phyloP scores from a whole-genome alignment of 75 land plant genomes.

The Sequoiadendron giganteum region DNA sequence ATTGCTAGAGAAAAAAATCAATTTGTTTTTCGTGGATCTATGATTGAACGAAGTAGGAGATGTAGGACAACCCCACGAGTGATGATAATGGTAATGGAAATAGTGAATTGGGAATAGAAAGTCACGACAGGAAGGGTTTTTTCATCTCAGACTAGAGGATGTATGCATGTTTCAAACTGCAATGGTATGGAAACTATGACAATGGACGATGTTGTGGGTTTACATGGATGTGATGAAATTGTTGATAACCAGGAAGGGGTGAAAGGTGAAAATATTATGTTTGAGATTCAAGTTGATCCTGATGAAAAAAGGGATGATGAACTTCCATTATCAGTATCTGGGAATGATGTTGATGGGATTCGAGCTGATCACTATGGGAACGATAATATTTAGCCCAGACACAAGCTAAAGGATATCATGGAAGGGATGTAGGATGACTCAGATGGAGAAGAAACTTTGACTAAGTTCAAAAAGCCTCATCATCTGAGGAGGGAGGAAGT shows the following conservation, averaged over 20 bases:
- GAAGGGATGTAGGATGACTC: slow-evolving; percentile 13
- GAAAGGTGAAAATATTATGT: slow-evolving; percentile 5
- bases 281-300: not conserved
- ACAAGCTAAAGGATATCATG: not conserved
- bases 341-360: not conserved
- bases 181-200: slow-evolving; percentile 6
- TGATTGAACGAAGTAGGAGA: not conserved
- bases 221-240: slow-evolving; percentile 11
- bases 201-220: slow-evolving; percentile 5
- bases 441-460: slow-evolving; percentile 9
- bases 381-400: not conserved
- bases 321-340: not conserved
- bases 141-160: not conserved
- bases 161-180: not conserved
- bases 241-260: not conserved
- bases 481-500: not conserved
- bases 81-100: not conserved
- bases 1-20: not conserved
- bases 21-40: not conserved
- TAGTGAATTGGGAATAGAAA: slow-evolving; percentile 9
- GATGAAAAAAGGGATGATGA: not conserved
- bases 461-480: slow-evolving; percentile 9
- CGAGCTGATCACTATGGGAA: not conserved
- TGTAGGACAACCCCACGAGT: not conserved
- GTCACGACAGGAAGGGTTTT: not conserved